Conservation (phyloP, 2,329 filamentous ascomycete species). For the Aspergillus viridinutans region DNA sequence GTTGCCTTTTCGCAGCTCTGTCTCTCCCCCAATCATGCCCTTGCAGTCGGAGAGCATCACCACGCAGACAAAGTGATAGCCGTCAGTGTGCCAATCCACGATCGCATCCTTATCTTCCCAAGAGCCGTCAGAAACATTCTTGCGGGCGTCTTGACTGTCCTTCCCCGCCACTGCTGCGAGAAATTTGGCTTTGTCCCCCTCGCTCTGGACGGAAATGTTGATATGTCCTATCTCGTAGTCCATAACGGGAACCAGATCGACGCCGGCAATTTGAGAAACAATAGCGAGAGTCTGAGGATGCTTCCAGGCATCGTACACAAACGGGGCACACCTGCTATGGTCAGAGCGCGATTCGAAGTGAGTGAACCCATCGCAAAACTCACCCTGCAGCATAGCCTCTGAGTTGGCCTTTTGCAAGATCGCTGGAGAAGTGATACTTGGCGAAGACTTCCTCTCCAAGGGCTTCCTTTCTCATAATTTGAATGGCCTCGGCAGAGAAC, state of each 20-base stretch:
- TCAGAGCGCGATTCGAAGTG: background rate
- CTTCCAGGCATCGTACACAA: conserved; percentile 60
- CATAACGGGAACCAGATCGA: conserved; percentile 52
- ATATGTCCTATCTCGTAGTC: conserved; percentile 56
- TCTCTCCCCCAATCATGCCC: conserved; percentile 62
- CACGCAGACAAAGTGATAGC: conserved; percentile 67
- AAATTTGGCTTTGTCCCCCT: conserved; percentile 44
- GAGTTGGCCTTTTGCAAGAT: conserved; percentile 54
- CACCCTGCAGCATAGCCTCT: conserved; percentile 55
- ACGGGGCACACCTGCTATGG: conserved; percentile 55
- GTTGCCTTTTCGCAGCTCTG: conserved; percentile 52
- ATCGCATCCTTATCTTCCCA: conserved; percentile 51
- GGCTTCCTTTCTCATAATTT: conserved; percentile 61
- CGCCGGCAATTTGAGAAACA: conserved; percentile 51
- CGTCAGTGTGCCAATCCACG: conserved; percentile 62
- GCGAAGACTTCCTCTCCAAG: conserved; percentile 53
- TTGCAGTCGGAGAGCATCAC: conserved; percentile 62
- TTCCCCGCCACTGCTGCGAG: conserved; percentile 38
- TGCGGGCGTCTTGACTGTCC: conserved; percentile 34
- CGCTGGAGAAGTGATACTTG: conserved; percentile 57
- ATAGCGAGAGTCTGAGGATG: conserved; percentile 47
- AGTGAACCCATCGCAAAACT: conserved; percentile 23
- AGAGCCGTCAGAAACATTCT: conserved; percentile 40
- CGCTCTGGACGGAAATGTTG: conserved; percentile 51
- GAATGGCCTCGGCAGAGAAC: conserved; percentile 58